Base-by-base conservation (phyloP, 352 stramenopile species). In the Globisporangium mamillatum region DNA sequence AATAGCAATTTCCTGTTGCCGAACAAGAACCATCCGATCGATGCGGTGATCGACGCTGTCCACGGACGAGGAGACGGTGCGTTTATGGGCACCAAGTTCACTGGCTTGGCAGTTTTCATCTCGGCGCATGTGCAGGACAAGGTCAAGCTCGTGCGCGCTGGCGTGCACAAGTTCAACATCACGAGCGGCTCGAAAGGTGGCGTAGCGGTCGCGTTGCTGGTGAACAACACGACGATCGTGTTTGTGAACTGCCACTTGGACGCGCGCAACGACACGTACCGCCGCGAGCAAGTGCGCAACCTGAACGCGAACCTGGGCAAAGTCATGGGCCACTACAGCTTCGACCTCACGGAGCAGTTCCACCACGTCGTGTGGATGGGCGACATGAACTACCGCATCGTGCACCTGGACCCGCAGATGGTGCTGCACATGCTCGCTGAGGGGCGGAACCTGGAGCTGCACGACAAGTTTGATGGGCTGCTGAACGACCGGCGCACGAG, bases 281-380 rank as follows among this genome's bases (percentile, higher is more conserved):
- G 89, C 4, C 86, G 88, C 34, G 83, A 95, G 36, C 90, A 97
- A 75, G 93, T 94, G 66, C 73, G 83, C 25, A 91, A 84, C 46
- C 71, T 96, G 61, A 91, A 94, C 50, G 80, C 83, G 1, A 86
- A 85, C 53, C 68, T 97, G 14, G 88, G 88, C 50, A 84, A 81
- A 36, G 74, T 92, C 22, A 92, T 97, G 80, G 90, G 88, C 16
- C 84, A 93, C 64, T 74, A 78, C 60, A 89, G 74, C 65, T 95
- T 93, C 58, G 87, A 95, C 60, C 64, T 97, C 10, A 94, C 84
- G 6, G 82, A 94, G 69, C 84, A 95, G 69, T 95, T 96, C 71
- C 88, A 97, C 75, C 88, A 97, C 64, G 82, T 97, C 1, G 80
- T 97, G 8, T 97, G 90, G 90, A 94, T 94, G 82, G 90, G 90